Base-by-base conservation (phyloP, 164 flowering plant genomes). In the Sedum album region DNA sequence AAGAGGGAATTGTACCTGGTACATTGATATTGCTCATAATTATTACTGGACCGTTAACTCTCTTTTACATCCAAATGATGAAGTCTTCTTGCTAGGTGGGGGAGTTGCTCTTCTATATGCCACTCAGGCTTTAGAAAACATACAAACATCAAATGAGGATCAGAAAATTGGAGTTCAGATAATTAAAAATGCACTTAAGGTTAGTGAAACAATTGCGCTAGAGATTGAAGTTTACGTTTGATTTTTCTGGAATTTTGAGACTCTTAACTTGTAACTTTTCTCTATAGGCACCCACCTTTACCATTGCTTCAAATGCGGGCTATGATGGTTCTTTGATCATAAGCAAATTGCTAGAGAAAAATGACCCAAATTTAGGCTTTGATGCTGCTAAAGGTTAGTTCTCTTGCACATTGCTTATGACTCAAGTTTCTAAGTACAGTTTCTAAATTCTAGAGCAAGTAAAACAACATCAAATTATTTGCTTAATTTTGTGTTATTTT, bases 1-100 rank as follows among this genome's bases (percentile, higher is more conserved):
- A 90, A 82, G 98, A 90, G 82, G 98, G 98, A 69, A 87, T 88
- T 71, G 78, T 92, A 65, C 96, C 98, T 69, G 98, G 96, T 89
- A 83, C 65, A 60, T 60, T 55, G 23, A 17, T 28, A 31, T 38
- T 31, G 13, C 21, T 42, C 6, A 21, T 9, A 26, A 8, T 28
- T 30, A 13, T 9, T 18, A 9, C 33, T 2, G 1, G 39, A 17
- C 26, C 20, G 26, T 41, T 46, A 18, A 20, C 4, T 17, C 51
- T 31, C 73, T 78, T 63, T 33, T 53, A 26, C 8, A 57, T 57
- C 33, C 4, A 11, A 57, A 28, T 25, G 9, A 55, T 10, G 1
- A 53, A 23, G 28, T 51, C 15, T 42, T 70, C 23, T 4, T 33
- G 26, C 13, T 65, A 90, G 98, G 96, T 76, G 96, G 98, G 77